Evolutionary conservation across 1,284 basidiomycete species (phyloP).

Genomic region (Kwoniella shivajii): DNA sequence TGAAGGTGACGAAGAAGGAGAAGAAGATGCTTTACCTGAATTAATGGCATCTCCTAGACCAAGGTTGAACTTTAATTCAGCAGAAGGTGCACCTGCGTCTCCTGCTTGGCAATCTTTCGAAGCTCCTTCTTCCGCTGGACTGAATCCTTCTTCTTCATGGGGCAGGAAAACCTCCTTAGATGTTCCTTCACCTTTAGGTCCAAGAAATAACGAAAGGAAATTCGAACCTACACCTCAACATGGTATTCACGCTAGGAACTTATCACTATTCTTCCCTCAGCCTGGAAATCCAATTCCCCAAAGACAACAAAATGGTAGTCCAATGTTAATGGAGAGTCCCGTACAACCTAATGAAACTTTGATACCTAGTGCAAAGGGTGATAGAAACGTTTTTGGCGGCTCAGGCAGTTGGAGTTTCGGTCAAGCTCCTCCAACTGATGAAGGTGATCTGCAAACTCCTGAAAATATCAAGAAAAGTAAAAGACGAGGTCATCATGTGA

Average conservation of each 20-base stretch:
- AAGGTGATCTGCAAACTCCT: constrained; percentile 25
- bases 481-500: constrained; percentile 72
- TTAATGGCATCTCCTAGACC: constrained; percentile 12
- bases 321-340: constrained; percentile 35
- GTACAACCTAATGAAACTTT: constrained; percentile 10
- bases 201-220: constrained; percentile 13
- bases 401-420: constrained; percentile 37
- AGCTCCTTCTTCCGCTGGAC: constrained; percentile 9
- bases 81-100: constrained; percentile 20
- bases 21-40: constrained; percentile 16
- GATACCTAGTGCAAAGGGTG: constrained; percentile 29
- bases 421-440: constrained; percentile 18
- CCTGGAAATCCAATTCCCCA: constrained; percentile 60
- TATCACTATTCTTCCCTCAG: constrained; percentile 86
- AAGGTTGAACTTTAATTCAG: constrained; percentile 5
- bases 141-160: constrained; percentile 11
- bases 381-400: constrained; percentile 34
- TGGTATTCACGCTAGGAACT: constrained; percentile 79
- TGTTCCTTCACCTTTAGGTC: constrained; percentile 15
- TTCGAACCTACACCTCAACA: constrained; percentile 44
- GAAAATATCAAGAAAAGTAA: constrained; percentile 54
- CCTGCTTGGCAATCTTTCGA: constrained; percentile 40
- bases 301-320: constrained; percentile 55
- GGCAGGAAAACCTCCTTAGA: constrained; percentile 10
- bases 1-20: constrained; percentile 3